phyloP scores from a whole-genome alignment of 2,329 filamentous ascomycete genomes.

The Stagonosporopsis cucurbitacearum region DNA sequence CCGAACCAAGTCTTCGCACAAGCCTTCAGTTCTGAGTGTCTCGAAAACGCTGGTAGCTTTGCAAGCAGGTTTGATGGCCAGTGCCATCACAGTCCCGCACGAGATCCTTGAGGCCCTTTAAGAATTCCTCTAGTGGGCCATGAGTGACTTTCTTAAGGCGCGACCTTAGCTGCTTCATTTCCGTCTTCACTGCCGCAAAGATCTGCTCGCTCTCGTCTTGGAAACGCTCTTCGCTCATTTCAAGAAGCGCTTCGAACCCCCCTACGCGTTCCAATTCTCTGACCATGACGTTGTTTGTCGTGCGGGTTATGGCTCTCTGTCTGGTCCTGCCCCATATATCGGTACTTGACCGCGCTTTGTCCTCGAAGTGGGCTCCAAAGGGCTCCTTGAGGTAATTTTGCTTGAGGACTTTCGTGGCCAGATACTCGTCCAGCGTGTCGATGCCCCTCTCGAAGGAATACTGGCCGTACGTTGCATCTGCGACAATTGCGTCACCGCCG shows the following conservation, averaged over 20 bases:
- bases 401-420: not conserved
- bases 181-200: not conserved
- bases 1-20: no score
- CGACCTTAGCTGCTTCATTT: not conserved
- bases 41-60: not conserved
- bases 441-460: conserved; percentile 1
- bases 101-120: not conserved
- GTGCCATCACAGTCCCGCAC: not conserved
- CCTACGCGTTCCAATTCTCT: not conserved
- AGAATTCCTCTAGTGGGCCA: not conserved
- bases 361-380: not conserved
- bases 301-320: not conserved
- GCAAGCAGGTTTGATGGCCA: not conserved
- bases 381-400: not conserved
- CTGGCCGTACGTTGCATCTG: conserved; percentile 4
- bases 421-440: not conserved
- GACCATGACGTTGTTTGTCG: not conserved
- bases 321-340: not conserved
- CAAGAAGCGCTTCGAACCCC: not conserved
- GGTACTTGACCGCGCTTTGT: not conserved
- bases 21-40: no score
- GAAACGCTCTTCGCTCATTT: not conserved
- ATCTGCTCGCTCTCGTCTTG: not conserved
- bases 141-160: not conserved
- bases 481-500: not conserved